phyloP scores from a whole-genome alignment of 179 eudicot species.

The Beta corolliflora region DNA sequence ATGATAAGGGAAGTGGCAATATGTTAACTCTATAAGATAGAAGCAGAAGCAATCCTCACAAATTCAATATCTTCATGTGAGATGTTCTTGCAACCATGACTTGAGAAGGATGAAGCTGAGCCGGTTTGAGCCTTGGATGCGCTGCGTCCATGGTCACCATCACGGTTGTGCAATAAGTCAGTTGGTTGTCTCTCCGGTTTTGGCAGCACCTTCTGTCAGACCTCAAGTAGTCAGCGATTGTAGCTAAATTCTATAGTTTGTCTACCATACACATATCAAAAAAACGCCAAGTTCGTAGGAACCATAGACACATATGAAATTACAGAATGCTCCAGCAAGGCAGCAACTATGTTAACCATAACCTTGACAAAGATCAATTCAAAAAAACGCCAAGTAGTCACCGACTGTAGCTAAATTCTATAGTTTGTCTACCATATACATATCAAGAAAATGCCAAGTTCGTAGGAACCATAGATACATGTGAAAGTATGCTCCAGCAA shows the following conservation, averaged over 20 bases:
- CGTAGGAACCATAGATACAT: not conserved
- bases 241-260: not conserved
- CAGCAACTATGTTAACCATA: not conserved
- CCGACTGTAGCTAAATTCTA: not conserved
- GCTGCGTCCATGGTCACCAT: not conserved
- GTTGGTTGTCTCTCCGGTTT: not conserved
- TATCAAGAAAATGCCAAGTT: not conserved
- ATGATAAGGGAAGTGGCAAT: not conserved
- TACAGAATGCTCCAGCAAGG: not conserved
- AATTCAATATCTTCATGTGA: slow-evolving; percentile 8
- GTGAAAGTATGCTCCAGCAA: not conserved
- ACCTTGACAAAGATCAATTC: not conserved
- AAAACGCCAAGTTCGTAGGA: not conserved
- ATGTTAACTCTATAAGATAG: not conserved
- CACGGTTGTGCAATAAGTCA: slow-evolving; percentile 5
- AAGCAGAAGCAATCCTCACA: slow-evolving; percentile 6
- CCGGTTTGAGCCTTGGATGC: slow-evolving; percentile 16
- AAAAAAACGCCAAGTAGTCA: not conserved
- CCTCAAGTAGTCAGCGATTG: not conserved
- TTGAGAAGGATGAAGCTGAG: slow-evolving; percentile 14
- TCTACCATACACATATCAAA: not conserved
- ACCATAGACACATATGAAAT: not conserved
- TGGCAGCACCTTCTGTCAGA: slow-evolving; percentile 15
- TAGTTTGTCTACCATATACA: not conserved
- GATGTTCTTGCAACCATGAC: not conserved